Percentiles rank a stretch among this genome's conserved stretches.
Conservation (phyloP, 2,329 filamentous ascomycete genomes). For the Alternaria solani region DNA sequence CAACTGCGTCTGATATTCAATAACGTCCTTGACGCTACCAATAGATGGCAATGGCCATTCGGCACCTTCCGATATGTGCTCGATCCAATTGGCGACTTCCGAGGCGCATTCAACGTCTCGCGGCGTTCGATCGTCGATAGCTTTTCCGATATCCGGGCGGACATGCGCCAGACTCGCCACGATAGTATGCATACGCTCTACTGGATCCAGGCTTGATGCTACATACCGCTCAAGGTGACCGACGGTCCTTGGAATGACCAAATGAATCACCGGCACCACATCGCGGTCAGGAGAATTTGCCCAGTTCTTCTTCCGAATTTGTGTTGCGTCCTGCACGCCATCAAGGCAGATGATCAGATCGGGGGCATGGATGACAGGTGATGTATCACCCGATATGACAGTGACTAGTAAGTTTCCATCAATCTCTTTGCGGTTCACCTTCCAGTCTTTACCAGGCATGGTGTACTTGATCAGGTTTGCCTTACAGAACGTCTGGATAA, state of each 20-base stretch:
- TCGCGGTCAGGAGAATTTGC: constrained; percentile 26
- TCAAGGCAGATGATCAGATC: constrained; percentile 55
- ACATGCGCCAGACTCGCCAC: constrained; percentile 49
- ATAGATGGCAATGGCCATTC: constrained; percentile 44
- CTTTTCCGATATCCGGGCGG: constrained; percentile 39
- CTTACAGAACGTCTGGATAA: constrained; percentile 38
- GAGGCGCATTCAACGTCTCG: constrained; percentile 35
- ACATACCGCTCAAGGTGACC: constrained; percentile 57
- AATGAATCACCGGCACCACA: constrained; percentile 45
- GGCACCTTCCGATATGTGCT: constrained; percentile 11
- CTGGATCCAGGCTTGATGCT: constrained; percentile 20
- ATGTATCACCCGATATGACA: constrained; percentile 40
- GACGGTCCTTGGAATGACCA: constrained; percentile 53
- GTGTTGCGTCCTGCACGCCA: constrained; percentile 36
- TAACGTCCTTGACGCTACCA: constrained; percentile 40
- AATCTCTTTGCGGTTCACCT: constrained; percentile 13
- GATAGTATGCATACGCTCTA: constrained; percentile 46
- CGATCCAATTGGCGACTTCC: constrained; percentile 37
- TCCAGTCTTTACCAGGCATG: constrained; percentile 31
- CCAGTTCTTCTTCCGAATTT: constrained; percentile 39
- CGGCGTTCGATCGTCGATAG: constrained; percentile 41
- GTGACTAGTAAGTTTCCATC: constrained; percentile 43
- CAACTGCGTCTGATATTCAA: constrained; percentile 41
- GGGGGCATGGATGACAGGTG: constrained; percentile 34
- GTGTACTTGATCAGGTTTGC: constrained; percentile 35